A percentile compares a stretch with the other conserved stretches of the same genome.
Conservation (phyloP, 345 rosid genomes). For the Geranium brycei region DNA sequence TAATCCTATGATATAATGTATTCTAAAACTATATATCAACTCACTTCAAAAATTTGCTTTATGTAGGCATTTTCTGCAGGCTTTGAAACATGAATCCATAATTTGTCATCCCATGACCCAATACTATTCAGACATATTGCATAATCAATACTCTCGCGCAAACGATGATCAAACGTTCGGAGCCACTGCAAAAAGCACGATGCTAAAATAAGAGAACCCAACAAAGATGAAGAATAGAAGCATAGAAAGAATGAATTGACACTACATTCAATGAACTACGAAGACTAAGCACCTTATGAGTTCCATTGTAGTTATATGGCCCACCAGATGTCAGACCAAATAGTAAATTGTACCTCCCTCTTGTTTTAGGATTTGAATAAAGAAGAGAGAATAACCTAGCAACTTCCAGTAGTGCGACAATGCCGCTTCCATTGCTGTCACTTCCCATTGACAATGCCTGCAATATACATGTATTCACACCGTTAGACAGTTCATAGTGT, state of each 20-base stretch:
- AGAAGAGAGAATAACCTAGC: conserved; percentile 89
- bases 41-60: conserved; percentile 85
- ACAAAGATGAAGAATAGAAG: background rate
- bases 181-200: conserved; percentile 64
- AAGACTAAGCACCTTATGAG: conserved; percentile 56
- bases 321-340: conserved; percentile 94
- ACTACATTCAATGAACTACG: conserved; percentile 8
- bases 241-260: background rate
- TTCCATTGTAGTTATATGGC: conserved; percentile 94
- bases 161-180: conserved; percentile 86
- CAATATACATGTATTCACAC: conserved; percentile 16
- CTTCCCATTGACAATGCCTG: conserved; percentile 93
- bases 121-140: conserved; percentile 94
- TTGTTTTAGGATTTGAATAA: conserved; percentile 85
- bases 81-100: conserved; percentile 80
- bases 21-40: conserved; percentile 8
- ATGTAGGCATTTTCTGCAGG: conserved; percentile 87
- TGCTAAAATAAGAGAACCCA: conserved; percentile 6
- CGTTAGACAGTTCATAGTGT: conserved; percentile 1
- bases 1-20: background rate
- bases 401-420: conserved; percentile 86
- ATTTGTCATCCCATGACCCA: conserved; percentile 67
- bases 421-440: conserved; percentile 95
- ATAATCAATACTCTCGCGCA: conserved; percentile 92
- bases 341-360: conserved; percentile 87